phyloP scores from a whole-genome alignment of 2,329 filamentous ascomycete genomes.

The Aspergillus sp. region DNA sequence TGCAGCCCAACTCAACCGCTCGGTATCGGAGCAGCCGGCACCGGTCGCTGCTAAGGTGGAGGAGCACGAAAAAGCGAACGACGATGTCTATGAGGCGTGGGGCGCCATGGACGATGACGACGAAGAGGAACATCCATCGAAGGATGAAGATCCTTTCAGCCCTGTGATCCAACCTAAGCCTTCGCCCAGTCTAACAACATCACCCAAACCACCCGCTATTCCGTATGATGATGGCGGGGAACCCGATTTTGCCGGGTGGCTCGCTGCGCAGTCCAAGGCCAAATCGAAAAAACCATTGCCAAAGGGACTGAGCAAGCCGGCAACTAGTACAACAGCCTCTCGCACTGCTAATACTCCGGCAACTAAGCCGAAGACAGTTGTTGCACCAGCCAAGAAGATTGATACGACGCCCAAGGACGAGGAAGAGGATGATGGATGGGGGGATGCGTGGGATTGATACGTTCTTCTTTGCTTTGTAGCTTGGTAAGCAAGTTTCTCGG shows the following conservation, averaged over 20 bases:
- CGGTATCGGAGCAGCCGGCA: conserved; percentile 36
- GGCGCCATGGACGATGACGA: conserved; percentile 56
- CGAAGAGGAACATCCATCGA: conserved; percentile 38
- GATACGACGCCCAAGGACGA: conserved; percentile 54
- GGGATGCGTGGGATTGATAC: conserved; percentile 42
- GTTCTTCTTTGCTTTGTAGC: background rate
- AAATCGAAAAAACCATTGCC: conserved; percentile 69
- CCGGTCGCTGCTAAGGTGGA: conserved; percentile 39
- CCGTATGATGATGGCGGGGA: conserved; percentile 78
- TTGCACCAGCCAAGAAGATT: conserved; percentile 57
- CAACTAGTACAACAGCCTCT: conserved; percentile 27
- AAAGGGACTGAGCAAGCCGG: conserved; percentile 69
- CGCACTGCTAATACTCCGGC: conserved; percentile 31
- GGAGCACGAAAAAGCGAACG: conserved; percentile 47
- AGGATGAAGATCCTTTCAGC: conserved; percentile 36
- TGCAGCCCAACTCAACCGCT: conserved; percentile 25
- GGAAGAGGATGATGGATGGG: conserved; percentile 41
- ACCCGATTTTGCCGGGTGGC: conserved; percentile 92
- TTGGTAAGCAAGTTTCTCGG: too few species aligned
- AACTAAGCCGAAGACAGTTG: conserved; percentile 42
- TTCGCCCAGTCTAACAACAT: conserved; percentile 20
- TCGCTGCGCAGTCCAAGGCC: conserved; percentile 74
- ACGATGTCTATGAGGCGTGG: conserved; percentile 68
- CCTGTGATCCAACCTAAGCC: conserved; percentile 25
- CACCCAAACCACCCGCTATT: conserved; percentile 31